These are phyloP conservation scores for Colletotrichum orchidophilum DNA, from an alignment of 2,329 filamentous ascomycete genomes.

Conservation along the genomic window DNA sequence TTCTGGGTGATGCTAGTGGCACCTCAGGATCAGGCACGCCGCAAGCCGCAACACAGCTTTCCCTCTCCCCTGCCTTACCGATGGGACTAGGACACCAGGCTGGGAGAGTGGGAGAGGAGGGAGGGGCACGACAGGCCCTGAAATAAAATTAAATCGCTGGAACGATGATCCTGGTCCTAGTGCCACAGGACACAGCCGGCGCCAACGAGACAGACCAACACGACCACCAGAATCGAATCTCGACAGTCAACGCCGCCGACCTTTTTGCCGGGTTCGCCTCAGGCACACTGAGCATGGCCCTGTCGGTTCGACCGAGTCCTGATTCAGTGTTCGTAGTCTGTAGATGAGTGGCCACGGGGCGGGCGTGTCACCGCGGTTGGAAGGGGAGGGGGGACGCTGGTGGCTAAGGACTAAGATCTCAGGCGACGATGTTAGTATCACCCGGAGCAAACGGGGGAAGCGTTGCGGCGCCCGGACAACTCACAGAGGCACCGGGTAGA, in stretches of 20 bases:
- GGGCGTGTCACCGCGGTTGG: not conserved
- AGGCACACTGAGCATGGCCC: conserved; percentile 2
- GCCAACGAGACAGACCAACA: not conserved
- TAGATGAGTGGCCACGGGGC: conserved; percentile 1
- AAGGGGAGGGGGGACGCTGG: not conserved
- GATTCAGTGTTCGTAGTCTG: not conserved
- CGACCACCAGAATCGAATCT: not conserved
- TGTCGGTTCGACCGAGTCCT: conserved; percentile 7
- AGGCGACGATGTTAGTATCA: conserved; percentile 19
- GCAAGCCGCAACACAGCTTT: not conserved
- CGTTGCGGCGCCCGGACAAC: conserved; percentile 14
- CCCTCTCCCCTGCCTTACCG: not conserved
- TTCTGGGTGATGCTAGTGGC: conserved; percentile 28
- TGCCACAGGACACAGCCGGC: conserved; percentile 11
- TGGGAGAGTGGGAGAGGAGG: conserved; percentile 16
- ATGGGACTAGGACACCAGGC: not conserved
- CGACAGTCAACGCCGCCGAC: not conserved
- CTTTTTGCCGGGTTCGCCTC: not conserved
- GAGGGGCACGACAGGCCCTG: conserved; percentile 31
- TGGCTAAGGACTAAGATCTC: conserved; percentile 17
- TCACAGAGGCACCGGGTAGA: not conserved
- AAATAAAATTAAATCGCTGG: conserved; percentile 33
- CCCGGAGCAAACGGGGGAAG: conserved; percentile 3
- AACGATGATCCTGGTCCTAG: conserved; percentile 29
- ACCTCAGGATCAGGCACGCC: conserved; percentile 21